Percentiles rank a stretch among this genome's conserved stretches.
Conservation (phyloP, 139 green algal species). For the Chlamydomonas sp. region DNA sequence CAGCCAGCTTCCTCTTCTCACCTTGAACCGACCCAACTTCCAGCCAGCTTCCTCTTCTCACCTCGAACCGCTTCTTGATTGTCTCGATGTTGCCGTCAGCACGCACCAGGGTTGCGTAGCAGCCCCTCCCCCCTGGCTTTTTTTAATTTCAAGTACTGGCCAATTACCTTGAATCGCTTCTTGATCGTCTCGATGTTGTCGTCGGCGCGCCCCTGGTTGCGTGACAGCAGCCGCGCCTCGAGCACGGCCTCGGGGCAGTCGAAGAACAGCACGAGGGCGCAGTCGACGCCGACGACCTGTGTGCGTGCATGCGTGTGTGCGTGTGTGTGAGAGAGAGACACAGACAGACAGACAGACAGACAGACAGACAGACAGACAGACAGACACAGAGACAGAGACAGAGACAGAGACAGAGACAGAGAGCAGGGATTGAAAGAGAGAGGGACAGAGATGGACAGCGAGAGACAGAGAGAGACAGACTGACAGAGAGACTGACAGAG, state of each 20-base stretch:
- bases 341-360: background rate
- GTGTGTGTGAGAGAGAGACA: background rate
- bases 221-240: constrained; percentile 14
- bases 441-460: too few relatives aligned
- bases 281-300: constrained; percentile 59
- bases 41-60: background rate
- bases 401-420: too few relatives aligned
- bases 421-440: too few relatives aligned
- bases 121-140: background rate
- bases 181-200: constrained; percentile 94
- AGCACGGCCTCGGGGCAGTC: constrained; percentile 75
- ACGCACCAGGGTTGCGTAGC: background rate
- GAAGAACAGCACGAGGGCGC: constrained; percentile 86
- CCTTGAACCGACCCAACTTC: background rate
- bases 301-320: too few relatives aligned
- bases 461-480: too few relatives aligned
- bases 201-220: constrained; percentile 12
- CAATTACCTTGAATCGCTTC: constrained; percentile 71
- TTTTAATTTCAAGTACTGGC: background rate
- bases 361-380: too few relatives aligned
- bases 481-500: too few relatives aligned
- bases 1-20: background rate
- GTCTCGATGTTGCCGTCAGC: constrained; percentile 82
- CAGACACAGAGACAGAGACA: too few relatives aligned
- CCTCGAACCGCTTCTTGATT: constrained; percentile 85